phyloP scores from a whole-genome alignment of 176 grass and related monocot genomes.

The Carex myosuroides region DNA sequence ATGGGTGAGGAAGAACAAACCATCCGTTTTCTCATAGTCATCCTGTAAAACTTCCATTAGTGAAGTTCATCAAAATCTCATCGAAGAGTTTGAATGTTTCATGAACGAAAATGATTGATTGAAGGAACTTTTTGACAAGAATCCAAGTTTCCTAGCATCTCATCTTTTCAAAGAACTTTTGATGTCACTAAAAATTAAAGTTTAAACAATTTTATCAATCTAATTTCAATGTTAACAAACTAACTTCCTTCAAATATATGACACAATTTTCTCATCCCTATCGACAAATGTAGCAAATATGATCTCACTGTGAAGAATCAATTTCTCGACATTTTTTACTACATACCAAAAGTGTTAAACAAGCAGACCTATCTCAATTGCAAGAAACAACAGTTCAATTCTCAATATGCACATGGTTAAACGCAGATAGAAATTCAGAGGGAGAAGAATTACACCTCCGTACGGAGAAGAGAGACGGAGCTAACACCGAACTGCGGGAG shows the following conservation, averaged over 20 bases:
- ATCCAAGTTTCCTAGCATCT: background rate
- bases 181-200: background rate
- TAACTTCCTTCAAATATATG: background rate
- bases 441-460: conserved; percentile 7
- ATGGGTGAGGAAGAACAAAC: background rate
- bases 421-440: background rate
- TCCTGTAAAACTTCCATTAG: conserved; percentile 1
- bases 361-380: background rate
- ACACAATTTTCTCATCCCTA: background rate
- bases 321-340: background rate
- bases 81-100: background rate
- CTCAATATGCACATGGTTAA: background rate
- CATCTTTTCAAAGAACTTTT: background rate
- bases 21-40: background rate
- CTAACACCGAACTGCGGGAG: background rate
- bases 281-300: background rate
- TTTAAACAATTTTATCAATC: background rate
- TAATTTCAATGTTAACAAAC: background rate
- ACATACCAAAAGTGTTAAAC: background rate
- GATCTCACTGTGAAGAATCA: background rate
- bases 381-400: background rate
- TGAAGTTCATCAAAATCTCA: background rate
- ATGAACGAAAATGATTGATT: background rate
- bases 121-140: background rate
- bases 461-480: conserved; percentile 10